Base-by-base conservation (phyloP, 1,139 yeast genomes). In the Diutina sp. region DNA sequence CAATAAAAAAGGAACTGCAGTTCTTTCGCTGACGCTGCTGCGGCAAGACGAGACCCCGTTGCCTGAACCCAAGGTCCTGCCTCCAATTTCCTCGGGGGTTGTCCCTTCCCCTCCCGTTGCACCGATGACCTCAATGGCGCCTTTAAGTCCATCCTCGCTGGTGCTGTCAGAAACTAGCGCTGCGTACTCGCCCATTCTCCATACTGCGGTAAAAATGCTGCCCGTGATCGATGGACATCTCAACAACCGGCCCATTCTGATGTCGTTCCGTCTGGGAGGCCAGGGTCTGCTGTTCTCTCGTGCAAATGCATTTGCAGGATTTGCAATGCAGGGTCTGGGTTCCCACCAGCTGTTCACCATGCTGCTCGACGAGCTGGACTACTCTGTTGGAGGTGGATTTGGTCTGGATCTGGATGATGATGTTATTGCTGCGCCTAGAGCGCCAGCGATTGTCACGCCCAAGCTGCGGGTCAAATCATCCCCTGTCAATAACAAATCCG, bases 121-220 rank as follows among this genome's bases (percentile, higher is more conserved):
- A 11, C 41, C 41, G n/a, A 35, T 35, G 41, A 35, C 41, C 6
- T 35, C 41, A 11, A 35, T 35, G 41, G 41, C 41, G 14, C 41
- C 41, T 35, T 11, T 35, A 35, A 35, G 41, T 11, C 41, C 41
- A 11, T n/a, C 46, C 6, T 18, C 46, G 46, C 46, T 44, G 46
- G 25, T 18, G 25, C 46, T 44, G 46, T 44, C 46, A 9, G 46
- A 16, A 18, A 16, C 18, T 6, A 18, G 18, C 46, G 46, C 46
- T 9, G 53, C 41, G n/a, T 50, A 50, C 45, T 32, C 44, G 9
- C 53, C 53, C 28, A 50, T 50, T 16, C 32, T 50, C 41, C 41
- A 50, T 4, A 50, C 53, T 5, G 53, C 53, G 12, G 53, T 50
- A 29, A 50, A 50, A 16, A 50, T 50, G 53, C 53, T 50, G 53